phyloP scores from a whole-genome alignment of 768 basidiomycete genomes.

The Zangia roseola region DNA sequence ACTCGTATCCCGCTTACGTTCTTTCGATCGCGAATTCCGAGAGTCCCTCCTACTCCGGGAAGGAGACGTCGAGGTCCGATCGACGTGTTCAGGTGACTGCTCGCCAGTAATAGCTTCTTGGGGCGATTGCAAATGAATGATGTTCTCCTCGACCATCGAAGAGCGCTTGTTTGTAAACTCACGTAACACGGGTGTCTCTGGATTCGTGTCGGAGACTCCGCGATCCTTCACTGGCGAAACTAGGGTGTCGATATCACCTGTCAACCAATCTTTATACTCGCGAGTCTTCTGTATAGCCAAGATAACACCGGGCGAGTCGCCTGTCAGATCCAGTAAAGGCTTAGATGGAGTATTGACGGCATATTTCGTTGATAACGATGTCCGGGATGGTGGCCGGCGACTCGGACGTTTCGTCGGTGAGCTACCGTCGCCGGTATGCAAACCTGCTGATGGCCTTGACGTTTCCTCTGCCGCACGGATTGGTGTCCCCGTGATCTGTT shows the following conservation, averaged over 20 bases:
- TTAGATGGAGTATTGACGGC: slow-evolving; percentile 49
- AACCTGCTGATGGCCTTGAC: slow-evolving; percentile 6
- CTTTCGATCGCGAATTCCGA: slow-evolving; percentile 37
- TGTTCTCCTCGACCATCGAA: slow-evolving; percentile 57
- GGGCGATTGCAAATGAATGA: slow-evolving; percentile 25
- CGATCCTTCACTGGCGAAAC: slow-evolving; percentile 18
- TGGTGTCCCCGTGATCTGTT: slow-evolving; percentile 53
- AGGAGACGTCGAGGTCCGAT: slow-evolving; percentile 11
- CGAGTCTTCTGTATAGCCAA: slow-evolving; percentile 21
- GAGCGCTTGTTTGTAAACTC: slow-evolving; percentile 73
- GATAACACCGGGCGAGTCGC: slow-evolving; percentile 5
- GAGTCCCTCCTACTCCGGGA: slow-evolving; percentile 20
- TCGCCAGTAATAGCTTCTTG: slow-evolving; percentile 34
- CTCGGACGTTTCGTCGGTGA: slow-evolving; percentile 16
- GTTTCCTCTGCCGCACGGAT: slow-evolving; percentile 41
- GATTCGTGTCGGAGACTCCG: slow-evolving; percentile 11
- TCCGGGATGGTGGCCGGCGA: slow-evolving; percentile 33
- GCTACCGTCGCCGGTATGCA: slow-evolving; percentile 16
- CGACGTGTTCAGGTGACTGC: slow-evolving; percentile 8
- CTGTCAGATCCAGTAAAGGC: slow-evolving; percentile 24
- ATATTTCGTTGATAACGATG: slow-evolving; percentile 50
- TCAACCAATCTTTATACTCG: slow-evolving; percentile 67
- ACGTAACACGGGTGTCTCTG: slow-evolving; percentile 53
- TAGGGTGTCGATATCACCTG: slow-evolving; percentile 57
- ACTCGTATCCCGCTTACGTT: slow-evolving; percentile 22